A percentile compares a stretch with the other conserved stretches of the same genome.
Evolutionary conservation across 176 grass and related monocot genomes (phyloP).

Genomic region (Ampelocalamus luodianensis): DNA sequence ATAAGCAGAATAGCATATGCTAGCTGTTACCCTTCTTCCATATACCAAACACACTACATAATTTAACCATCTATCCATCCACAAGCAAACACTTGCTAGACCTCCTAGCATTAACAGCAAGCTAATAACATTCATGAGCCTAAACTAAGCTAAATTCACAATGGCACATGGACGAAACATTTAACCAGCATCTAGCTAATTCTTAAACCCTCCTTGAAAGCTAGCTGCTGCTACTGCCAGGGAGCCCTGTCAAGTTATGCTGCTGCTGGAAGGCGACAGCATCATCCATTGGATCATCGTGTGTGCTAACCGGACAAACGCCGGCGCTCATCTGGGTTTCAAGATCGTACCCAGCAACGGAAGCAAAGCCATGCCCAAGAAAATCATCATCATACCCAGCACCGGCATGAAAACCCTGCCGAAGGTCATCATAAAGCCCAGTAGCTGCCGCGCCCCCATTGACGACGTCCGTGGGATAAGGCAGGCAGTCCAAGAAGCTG

Average conservation of each 20-base stretch:
- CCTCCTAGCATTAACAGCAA: no score
- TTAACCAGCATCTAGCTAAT: background rate
- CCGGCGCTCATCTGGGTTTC: background rate
- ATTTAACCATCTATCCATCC: no score
- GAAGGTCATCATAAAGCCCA: background rate
- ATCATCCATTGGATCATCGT: background rate
- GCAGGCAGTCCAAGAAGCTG: background rate
- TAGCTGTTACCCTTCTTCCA: no score
- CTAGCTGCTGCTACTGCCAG: background rate
- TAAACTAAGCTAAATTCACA: background rate
- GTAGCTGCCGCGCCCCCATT: background rate
- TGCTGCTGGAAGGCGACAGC: background rate
- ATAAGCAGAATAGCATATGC: no score
- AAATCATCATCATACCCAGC: background rate
- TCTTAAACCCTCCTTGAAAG: constrained; percentile 23
- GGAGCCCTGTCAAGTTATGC: background rate
- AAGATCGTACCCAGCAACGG: background rate
- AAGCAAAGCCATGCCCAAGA: background rate
- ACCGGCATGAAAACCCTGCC: background rate
- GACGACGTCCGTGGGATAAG: background rate
- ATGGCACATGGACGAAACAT: background rate
- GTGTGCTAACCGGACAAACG: background rate
- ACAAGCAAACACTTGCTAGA: no score
- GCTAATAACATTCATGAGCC: background rate
- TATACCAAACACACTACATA: no score